Evolutionary conservation across 805 yeast genomes (phyloP), one percentile per base, ranked within the genome.

Genomic region (Candida rishiriensis): DNA sequence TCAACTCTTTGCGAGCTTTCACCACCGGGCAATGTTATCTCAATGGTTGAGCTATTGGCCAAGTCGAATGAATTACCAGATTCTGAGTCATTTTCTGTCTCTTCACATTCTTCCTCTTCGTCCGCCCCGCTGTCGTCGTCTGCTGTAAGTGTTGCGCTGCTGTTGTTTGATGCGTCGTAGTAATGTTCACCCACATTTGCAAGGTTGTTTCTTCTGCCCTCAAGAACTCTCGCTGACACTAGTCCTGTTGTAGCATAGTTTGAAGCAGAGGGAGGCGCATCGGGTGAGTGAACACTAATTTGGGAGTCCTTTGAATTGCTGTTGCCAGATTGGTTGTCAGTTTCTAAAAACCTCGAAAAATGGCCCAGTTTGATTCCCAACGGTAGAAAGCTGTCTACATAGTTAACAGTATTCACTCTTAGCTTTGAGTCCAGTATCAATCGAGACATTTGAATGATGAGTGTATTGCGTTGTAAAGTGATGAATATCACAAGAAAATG

Each of bases 201-300:
- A 17, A 34, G 26, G 3, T 32, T 21, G 42, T 38, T 41, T 16
- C 49, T 30, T 32, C 49, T 40, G 6, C 44, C 37, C 36, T 43
- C 46, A 14, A 43, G 46, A 4, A 44, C 41, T 38, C 38, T 33
- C 17, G 42, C 17, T 10, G 47, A 41, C 5, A 40, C 44, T 13
- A 28, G 4, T 7, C 42, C 42, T 10, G 18, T 31, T 5, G 29
- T 13, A 11, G 29, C 13, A 9, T 38, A 14, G 8, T 36, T 36
- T 7, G 30, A 2, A 34, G 36, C 36, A 15, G 14, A 14, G 36
- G 36, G n/a, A 3, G 12, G 8, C 16, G 16, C n/a, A 34, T 3
- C 17, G 15, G 17, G 11, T 7, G 12, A 15, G 9, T 12, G 17
- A 34, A 14, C 17, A 10, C 36, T n/a, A 4, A 14, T 14, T 34